Base-by-base conservation (phyloP, 176 grass and related monocot species). In the Ensete glaucum region DNA sequence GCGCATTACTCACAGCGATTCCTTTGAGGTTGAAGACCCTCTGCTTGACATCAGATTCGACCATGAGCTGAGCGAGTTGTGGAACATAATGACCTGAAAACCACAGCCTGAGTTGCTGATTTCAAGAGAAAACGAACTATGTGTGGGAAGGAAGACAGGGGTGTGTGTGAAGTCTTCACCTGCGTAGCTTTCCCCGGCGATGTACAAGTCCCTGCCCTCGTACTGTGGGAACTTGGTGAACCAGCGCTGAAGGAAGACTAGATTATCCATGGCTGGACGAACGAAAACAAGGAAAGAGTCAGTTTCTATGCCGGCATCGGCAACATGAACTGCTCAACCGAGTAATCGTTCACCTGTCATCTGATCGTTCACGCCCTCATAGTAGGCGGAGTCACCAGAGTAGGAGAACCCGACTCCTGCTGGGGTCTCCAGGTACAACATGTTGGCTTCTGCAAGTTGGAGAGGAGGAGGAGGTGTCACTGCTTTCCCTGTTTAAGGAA, bases 381-480 rank as follows among this genome's bases (percentile, higher is more conserved):
- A 77, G 60, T 50, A 77, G n/a, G 75, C 24, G 16, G 75, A 53
- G 9, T 73, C 71, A 55, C 13, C 51, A 12, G 73, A 76, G 17
- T 76, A 76, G 11, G 73, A 76, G 29, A 60, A 76, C 9, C 73
- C 73, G 50, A 76, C 73, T 4, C 73, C 73, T 3, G 73, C 56
- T 21, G 73, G 73, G 54, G 26, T 54, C 73, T 76, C 73, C 9
- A 76, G 56, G 56, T 60, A 76, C 17, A 76, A 16, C 89, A 96
- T 89, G 81, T 92, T 96, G 74, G 89, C 92, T 76, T 89, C 92
- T 96, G 85, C 71, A 92, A 85, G 17, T 34, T 14, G 27, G 20
- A 51, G 20, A 10, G n/a, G 24, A 27, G n/a, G 24, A 27, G 3
- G 29, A 34, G 29, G 29, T 9, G 24, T 64, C 57, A 64, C 11